Conservation (phyloP, 1,284 basidiomycete genomes). For the Ustilago bromivora region DNA sequence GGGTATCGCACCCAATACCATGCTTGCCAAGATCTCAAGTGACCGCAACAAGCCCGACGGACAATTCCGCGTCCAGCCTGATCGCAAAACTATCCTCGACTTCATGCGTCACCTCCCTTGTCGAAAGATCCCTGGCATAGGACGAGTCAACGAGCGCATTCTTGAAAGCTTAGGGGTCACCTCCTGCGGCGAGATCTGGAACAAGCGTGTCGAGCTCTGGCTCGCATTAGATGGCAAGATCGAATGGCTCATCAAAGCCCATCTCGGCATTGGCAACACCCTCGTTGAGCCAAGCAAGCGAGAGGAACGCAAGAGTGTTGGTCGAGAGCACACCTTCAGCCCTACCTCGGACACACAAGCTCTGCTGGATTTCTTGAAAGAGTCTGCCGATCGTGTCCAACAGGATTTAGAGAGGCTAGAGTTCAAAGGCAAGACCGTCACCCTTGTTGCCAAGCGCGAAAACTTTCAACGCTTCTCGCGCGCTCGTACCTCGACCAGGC, state of each 20-base stretch:
- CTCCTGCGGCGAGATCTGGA: constrained; percentile 66
- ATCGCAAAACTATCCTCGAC: constrained; percentile 52
- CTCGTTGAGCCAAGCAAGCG: constrained; percentile 61
- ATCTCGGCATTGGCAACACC: constrained; percentile 62
- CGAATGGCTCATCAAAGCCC: constrained; percentile 60
- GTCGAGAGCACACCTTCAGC: constrained; percentile 66
- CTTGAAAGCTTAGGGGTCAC: constrained; percentile 59
- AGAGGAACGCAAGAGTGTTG: constrained; percentile 63
- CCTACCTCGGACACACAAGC: constrained; percentile 49
- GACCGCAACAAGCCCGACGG: constrained; percentile 75
- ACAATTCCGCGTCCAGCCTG: constrained; percentile 56
- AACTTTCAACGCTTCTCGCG: constrained; percentile 65
- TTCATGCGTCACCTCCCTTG: constrained; percentile 63
- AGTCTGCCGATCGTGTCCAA: constrained; percentile 57
- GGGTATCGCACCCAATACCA: constrained; percentile 73
- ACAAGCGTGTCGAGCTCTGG: constrained; percentile 58
- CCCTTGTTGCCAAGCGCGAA: constrained; percentile 62
- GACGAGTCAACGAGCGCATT: constrained; percentile 65
- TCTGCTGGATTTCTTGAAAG: constrained; percentile 51
- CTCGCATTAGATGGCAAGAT: constrained; percentile 58
- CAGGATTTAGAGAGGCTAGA: constrained; percentile 58
- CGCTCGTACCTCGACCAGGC: constrained; percentile 36
- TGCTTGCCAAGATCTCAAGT: constrained; percentile 86
- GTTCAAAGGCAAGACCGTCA: constrained; percentile 61
- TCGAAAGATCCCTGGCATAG: constrained; percentile 67